Evolutionary conservation across 164 flowering plant genomes (phyloP).

Genomic region (Dillenia turbinata): DNA sequence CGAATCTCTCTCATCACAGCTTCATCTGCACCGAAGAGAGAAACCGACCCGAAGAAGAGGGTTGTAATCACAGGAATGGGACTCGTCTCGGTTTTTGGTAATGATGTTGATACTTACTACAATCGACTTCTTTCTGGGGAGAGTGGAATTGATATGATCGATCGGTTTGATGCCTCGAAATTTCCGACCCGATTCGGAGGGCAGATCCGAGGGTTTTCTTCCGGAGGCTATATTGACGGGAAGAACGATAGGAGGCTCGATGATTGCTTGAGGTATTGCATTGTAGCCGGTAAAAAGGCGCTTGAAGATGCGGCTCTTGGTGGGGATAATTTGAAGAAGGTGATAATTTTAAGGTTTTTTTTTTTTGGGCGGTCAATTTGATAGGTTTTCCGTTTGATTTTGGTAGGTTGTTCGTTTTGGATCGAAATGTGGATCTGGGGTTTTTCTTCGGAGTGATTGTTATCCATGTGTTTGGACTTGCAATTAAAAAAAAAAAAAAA

Average conservation of each 20-base stretch:
- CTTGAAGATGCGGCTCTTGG: conserved; percentile 74
- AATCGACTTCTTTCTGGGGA: conserved; percentile 63
- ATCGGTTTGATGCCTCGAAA: conserved; percentile 85
- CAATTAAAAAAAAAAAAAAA: no score
- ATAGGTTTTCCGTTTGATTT: not conserved
- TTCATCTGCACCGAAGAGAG: conserved; percentile 44
- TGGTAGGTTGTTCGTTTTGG: no score
- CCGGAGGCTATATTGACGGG: conserved; percentile 81
- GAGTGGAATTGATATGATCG: conserved; percentile 66
- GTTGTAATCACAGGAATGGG: conserved; percentile 71
- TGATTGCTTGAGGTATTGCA: conserved; percentile 74
- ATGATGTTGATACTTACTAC: conserved; percentile 68
- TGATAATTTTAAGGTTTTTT: conserved; percentile 35
- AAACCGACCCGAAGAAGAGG: conserved; percentile 63
- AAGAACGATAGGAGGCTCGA: conserved; percentile 87
- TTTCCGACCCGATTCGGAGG: conserved; percentile 91
- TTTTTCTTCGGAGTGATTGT: no score
- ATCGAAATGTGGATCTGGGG: no score
- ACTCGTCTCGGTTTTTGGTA: conserved; percentile 74
- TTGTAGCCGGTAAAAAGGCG: conserved; percentile 90
- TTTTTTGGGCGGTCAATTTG: not conserved
- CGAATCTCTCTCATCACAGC: conserved; percentile 20
- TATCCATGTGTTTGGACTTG: no score
- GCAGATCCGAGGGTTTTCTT: conserved; percentile 71
- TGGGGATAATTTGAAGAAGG: conserved; percentile 25